Evolutionary conservation across 345 rosid genomes (phyloP), one percentile per base, ranked within the genome.

Genomic region (Gossypium arboreum): DNA sequence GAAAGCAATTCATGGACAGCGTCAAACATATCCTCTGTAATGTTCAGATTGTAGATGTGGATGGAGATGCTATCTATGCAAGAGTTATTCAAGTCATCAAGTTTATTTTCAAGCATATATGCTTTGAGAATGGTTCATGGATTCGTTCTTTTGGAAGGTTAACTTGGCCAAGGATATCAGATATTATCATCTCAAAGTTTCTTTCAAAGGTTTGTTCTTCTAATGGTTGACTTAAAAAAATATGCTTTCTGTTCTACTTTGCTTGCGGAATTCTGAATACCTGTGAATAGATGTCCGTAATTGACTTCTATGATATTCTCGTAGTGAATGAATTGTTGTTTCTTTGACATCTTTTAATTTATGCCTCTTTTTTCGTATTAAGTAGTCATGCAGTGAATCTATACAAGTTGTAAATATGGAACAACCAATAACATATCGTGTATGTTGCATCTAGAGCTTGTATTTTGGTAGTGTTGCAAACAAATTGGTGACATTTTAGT

Each of bases 121-220:
- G 97, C 89, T 88, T 91, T 78, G 85, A 89, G 78, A 93, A 90
- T 81, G 87, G 77, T 78, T 77, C 89, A 43, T 93, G 97, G 97
- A 84, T 83, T 73, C 84, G 79, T 74, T 90, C 92, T 72, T 93
- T 91, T 81, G 99, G 98, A 82, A 91, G 89, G 80, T 84, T 95
- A 88, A 86, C 94, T 50, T 95, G 98, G 98, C 91, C 96, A 44
- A 88, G 99, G 83, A 86, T 91, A 75, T 88, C 97, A 20, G 98
- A 93, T 79, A 81, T 93, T 70, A 85, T 95, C 68, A 93, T 95
- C 71, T 84, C 92, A 58, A 90, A 83, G 77, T 91, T 93, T 69
- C 97, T 95, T 56, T 91, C 99, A n/a, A 90, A 91, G 99, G 99
- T 91, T 80, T 39, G 83, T 69, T 77, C 44, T 70, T 77, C 25